Evolutionary conservation across 768 basidiomycete genomes (phyloP).

Genomic region (Amanita muscaria): DNA sequence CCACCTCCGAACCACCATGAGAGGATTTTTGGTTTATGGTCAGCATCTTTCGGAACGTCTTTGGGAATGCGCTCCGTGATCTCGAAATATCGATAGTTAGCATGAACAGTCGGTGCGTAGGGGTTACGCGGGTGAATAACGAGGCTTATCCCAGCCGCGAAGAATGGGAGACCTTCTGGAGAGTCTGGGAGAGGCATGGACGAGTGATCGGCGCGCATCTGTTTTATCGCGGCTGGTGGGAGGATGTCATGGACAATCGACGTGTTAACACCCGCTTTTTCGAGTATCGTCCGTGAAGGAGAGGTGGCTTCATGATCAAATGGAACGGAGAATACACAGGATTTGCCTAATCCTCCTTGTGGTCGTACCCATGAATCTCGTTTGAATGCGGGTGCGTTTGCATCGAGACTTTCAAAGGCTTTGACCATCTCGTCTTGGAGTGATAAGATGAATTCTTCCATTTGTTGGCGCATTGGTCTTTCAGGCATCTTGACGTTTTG

Average conservation of each 20-base stretch:
- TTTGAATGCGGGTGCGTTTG: slow-evolving; percentile 60
- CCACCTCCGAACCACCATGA: slow-evolving; percentile 99
- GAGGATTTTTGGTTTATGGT: slow-evolving; percentile 38
- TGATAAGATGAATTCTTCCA: slow-evolving; percentile 64
- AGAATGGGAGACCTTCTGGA: slow-evolving; percentile 73
- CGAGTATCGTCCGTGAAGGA: slow-evolving; percentile 47
- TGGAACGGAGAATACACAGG: slow-evolving; percentile 68
- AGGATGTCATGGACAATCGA: slow-evolving; percentile 84
- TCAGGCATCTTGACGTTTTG: no score
- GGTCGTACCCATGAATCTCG: slow-evolving; percentile 73
- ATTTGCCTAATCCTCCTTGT: slow-evolving; percentile 68
- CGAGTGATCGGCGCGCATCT: slow-evolving; percentile 92
- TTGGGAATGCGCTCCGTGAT: slow-evolving; percentile 43
- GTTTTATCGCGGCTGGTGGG: slow-evolving; percentile 81
- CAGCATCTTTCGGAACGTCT: slow-evolving; percentile 12
- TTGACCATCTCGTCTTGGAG: slow-evolving; percentile 80
- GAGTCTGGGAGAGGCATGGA: slow-evolving; percentile 59
- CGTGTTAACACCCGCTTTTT: slow-evolving; percentile 96
- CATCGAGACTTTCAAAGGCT: slow-evolving; percentile 73
- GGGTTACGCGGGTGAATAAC: slow-evolving; percentile 94
- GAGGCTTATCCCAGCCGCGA: slow-evolving; percentile 85
- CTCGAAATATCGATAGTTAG: slow-evolving; percentile 98
- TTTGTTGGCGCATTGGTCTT: slow-evolving; percentile 60
- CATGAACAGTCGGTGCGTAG: slow-evolving; percentile 87
- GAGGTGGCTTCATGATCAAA: slow-evolving; percentile 23